Evolutionary conservation across 495 filamentous ascomycete genomes (phyloP), one percentile per base, ranked within the genome.

Genomic region (Chaetomium fimeti): DNA sequence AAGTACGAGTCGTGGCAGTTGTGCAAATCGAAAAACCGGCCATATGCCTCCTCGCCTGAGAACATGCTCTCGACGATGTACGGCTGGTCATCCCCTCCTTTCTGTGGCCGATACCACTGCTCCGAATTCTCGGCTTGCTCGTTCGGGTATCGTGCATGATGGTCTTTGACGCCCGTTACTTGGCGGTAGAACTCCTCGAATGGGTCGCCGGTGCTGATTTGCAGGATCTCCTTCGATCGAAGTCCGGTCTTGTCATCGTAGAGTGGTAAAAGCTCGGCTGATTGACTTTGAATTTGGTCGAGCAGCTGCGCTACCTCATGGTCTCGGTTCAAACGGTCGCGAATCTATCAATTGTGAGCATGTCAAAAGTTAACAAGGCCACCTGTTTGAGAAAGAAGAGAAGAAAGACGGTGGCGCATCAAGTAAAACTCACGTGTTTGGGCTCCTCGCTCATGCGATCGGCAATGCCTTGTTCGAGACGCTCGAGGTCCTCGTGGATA

Each of bases 101-200:
- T 79, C 57, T 82, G 85, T 47, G 87, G 88, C 76, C 91, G 89
- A 77, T 98, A 98, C 63, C 92, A 91, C 62, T 87, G 83, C 78
- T 98, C 94, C 15, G 97, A 85, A 71, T 98, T 97, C 74, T 98
- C 95, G 29, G 95, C 90, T 3, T 89, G 93, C 71, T 96, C 91
- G 74, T 95, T 96, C 0, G 93, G 95, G 66, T 98, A 97, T 65
- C 88, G 87, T 57, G 88, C 85, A 76, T 97, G 92, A 70, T 93
- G 95, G 53, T 89, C 86, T 68, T 91, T 95, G 72, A 96, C 90
- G 2, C 85, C 84, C 59, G 82, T 76, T 6, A 96, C 77, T 69
- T 96, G 91, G 62, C 88, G 90, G 78, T 96, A 93, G 76, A 98
- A 98, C 67, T 91, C 89, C 52, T 95, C 91, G 68, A 96, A 93